Percentiles rank a stretch among this genome's conserved stretches.
Conservation (phyloP, 805 yeast species). For the Lipomyces orientalis region DNA sequence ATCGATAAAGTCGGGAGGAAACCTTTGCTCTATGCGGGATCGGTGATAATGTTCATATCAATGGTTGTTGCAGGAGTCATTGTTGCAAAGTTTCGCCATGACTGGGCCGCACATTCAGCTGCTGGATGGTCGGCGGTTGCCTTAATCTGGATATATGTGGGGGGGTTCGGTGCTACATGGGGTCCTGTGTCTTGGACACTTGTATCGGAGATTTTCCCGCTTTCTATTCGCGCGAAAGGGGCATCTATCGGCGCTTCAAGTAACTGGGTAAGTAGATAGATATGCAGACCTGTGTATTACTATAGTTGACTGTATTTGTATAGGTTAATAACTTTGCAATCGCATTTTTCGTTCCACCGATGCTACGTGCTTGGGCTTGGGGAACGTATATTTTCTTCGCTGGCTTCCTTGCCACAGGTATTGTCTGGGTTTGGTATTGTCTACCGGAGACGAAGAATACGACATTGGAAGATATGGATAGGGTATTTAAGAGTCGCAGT, state of each 20-base stretch:
- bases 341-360: conserved; percentile 56
- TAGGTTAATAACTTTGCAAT: conserved; percentile 55
- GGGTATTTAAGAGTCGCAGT: conserved; percentile 17
- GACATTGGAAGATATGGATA: conserved; percentile 35
- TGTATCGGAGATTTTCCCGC: conserved; percentile 67
- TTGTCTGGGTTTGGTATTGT: conserved; percentile 28
- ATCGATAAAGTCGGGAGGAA: conserved; percentile 73
- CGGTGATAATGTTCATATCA: conserved; percentile 62
- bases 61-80: conserved; percentile 46
- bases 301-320: too few species aligned
- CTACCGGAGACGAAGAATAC: conserved; percentile 31
- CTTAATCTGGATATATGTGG: conserved; percentile 35
- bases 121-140: conserved; percentile 37
- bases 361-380: conserved; percentile 43
- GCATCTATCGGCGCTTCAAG: conserved; percentile 64
- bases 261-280: too few species aligned
- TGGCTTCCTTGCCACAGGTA: conserved; percentile 38
- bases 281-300: too few species aligned
- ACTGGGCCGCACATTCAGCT: conserved; percentile 44
- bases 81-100: conserved; percentile 48
- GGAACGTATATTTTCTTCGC: conserved; percentile 46
- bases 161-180: conserved; percentile 36
- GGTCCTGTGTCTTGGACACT: conserved; percentile 56
- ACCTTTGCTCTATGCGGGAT: conserved; percentile 62
- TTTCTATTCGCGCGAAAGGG: conserved; percentile 71